phyloP scores from a whole-genome alignment of 1,284 basidiomycete genomes.

The Chalciporus sp. region DNA sequence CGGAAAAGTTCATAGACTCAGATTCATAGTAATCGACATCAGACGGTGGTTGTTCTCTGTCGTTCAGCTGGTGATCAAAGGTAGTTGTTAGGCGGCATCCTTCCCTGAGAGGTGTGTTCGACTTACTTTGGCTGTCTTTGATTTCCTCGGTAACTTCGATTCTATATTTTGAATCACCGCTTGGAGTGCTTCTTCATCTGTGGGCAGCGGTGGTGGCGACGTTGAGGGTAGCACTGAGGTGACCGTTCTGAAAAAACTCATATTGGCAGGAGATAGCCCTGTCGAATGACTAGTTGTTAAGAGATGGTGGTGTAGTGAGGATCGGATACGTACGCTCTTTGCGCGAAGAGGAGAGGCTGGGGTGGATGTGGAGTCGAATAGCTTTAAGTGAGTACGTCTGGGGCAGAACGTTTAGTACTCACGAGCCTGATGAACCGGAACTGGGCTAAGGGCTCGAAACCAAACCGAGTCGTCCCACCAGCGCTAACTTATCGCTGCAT shows the following conservation, averaged over 20 bases:
- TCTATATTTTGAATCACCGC: background rate
- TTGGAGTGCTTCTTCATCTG: background rate
- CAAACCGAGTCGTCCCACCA: background rate
- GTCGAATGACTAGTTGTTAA: background rate
- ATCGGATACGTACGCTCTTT: background rate
- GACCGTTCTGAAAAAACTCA: background rate
- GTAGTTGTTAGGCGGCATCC: background rate
- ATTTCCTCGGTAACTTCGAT: background rate
- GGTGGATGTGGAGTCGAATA: background rate
- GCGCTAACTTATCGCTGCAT: background rate
- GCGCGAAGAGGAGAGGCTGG: background rate
- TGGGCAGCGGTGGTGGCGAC: background rate
- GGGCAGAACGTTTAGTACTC: background rate
- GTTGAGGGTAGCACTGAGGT: background rate
- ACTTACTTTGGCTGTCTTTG: background rate
- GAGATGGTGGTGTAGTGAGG: background rate
- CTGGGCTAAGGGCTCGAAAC: background rate
- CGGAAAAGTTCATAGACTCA: background rate
- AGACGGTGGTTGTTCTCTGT: background rate
- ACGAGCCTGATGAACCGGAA: background rate
- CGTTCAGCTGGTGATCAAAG: background rate
- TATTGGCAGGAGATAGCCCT: background rate
- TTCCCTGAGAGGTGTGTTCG: background rate
- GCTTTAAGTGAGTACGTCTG: background rate
- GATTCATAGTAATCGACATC: background rate